These are phyloP conservation scores for Gracilaria gracilis DNA, from an alignment of 23 red algal genomes.

Conservation along the genomic window DNA sequence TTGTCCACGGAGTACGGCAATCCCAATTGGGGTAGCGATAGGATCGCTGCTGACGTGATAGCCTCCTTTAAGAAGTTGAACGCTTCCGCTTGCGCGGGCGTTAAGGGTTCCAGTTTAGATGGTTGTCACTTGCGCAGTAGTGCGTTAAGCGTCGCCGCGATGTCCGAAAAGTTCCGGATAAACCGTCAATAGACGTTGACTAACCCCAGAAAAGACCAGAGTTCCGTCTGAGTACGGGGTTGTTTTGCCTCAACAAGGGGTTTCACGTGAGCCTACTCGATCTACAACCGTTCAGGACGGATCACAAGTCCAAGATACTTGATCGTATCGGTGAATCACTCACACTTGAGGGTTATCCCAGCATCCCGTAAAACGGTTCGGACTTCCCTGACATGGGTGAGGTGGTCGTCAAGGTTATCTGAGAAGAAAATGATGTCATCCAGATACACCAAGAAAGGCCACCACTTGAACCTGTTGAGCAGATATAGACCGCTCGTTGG, in stretches of 20 bases:
- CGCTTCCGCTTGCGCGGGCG: too few relatives aligned
- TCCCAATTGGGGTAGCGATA: not conserved
- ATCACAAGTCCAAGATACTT: not conserved
- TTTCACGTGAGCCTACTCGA: not conserved
- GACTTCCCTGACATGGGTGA: too few relatives aligned
- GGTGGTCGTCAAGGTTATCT: too few relatives aligned
- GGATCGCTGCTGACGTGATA: too few relatives aligned
- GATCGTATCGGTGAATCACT: not conserved
- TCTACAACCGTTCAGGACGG: not conserved
- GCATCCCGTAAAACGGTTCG: too few relatives aligned
- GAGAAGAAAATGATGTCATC: not conserved
- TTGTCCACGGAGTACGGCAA: too few relatives aligned
- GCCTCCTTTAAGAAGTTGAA: too few relatives aligned
- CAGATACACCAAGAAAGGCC: not conserved
- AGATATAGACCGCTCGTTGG: not conserved
- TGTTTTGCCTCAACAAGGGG: not conserved
- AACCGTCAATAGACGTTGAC: slow-evolving; percentile 14
- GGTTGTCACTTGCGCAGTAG: too few relatives aligned
- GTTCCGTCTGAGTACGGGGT: too few relatives aligned
- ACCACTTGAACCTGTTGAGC: not conserved
- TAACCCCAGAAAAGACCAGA: too few relatives aligned
- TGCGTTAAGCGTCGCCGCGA: not conserved
- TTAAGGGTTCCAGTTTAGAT: too few relatives aligned
- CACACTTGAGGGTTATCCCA: not conserved
- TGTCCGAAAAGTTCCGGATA: not conserved